Evolutionary conservation across 495 filamentous ascomycete genomes (phyloP), one percentile per base, ranked within the genome.

Genomic region (Massariosphaeria phaeospora): DNA sequence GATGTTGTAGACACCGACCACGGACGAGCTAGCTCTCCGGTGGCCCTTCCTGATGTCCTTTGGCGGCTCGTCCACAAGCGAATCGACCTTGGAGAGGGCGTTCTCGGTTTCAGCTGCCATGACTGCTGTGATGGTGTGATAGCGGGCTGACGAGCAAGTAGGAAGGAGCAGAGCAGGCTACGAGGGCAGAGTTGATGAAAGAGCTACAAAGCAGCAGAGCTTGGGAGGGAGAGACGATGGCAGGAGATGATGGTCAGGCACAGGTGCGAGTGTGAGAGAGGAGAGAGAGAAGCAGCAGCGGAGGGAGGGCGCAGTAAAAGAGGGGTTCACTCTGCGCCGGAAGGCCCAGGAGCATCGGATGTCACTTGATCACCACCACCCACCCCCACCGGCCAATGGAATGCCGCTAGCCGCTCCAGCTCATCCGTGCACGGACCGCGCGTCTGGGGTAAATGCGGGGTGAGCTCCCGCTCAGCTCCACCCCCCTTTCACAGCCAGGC

Each of bases 21-120:
- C 75, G 56, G 76, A 81, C 17, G 86, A 89, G 63, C 85, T 85
- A 45, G 73, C 71, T 60, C 88, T 79, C 60, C 80, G 76, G 66
- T 85, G 81, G 30, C 71, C 73, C 55, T 73, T 76, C 70, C 79
- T 77, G 47, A 70, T 76, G 63, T 88, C 83, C 59, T 82, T 80
- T 38, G 80, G 79, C 40, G 84, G 79, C 65, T 88, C 73, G 67
- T 86, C 88, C 66, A 90, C 79, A 78, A 85, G 86, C 33, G 88
- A 91, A 71, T 94, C 89, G 74, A 93, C 83, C 75, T 90, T 91
- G 71, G 79, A 80, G 65, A 90, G 80, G 59, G 59, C 79, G 48
- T 58, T 50, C 31, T 55, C 21, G 24, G 55, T 59, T 52, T 55
- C 80, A 69, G 79, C 80, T 63, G 82, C 77, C 81, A 86, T 85